Conservation (phyloP, 805 yeast genomes). For the Yamadazyma sp. region DNA sequence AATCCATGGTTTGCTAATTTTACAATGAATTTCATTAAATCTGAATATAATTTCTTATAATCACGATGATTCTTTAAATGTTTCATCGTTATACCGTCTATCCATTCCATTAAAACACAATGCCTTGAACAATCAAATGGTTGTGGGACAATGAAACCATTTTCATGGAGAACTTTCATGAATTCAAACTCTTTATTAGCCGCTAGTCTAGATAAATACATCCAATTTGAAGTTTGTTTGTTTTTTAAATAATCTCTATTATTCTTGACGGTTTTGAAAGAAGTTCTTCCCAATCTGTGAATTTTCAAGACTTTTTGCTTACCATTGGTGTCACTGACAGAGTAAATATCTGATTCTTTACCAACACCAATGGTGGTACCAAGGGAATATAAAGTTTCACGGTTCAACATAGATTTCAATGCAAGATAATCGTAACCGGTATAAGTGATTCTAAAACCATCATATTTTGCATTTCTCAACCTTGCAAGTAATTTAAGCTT, state of each 20-base stretch:
- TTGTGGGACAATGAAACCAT: slow-evolving; percentile 82
- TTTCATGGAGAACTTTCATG: slow-evolving; percentile 68
- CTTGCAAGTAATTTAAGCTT: slow-evolving; percentile 75
- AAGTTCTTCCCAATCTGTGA: slow-evolving; percentile 90
- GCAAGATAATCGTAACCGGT: slow-evolving; percentile 93
- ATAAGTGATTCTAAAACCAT: slow-evolving; percentile 87
- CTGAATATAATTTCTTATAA: slow-evolving; percentile 71
- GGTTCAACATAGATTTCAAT: slow-evolving; percentile 73
- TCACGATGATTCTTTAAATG: slow-evolving; percentile 68
- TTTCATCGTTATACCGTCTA: slow-evolving; percentile 88
- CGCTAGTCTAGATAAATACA: slow-evolving; percentile 83
- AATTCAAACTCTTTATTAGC: slow-evolving; percentile 92
- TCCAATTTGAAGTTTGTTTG: slow-evolving; percentile 82
- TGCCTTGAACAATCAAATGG: slow-evolving; percentile 92
- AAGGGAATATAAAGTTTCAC: slow-evolving; percentile 69
- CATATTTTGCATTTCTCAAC: slow-evolving; percentile 88
- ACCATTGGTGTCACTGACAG: slow-evolving; percentile 69
- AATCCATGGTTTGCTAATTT: slow-evolving; percentile 82
- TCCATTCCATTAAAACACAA: slow-evolving; percentile 87
- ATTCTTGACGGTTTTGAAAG: slow-evolving; percentile 88
- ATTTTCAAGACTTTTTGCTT: slow-evolving; percentile 73
- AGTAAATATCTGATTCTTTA: slow-evolving; percentile 92
- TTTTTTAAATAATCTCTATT: slow-evolving; percentile 86
- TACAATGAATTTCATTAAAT: slow-evolving; percentile 84
- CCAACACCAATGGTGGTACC: slow-evolving; percentile 95